Base-by-base conservation (phyloP, 1,284 basidiomycete genomes). In the Albatrellus sp. region DNA sequence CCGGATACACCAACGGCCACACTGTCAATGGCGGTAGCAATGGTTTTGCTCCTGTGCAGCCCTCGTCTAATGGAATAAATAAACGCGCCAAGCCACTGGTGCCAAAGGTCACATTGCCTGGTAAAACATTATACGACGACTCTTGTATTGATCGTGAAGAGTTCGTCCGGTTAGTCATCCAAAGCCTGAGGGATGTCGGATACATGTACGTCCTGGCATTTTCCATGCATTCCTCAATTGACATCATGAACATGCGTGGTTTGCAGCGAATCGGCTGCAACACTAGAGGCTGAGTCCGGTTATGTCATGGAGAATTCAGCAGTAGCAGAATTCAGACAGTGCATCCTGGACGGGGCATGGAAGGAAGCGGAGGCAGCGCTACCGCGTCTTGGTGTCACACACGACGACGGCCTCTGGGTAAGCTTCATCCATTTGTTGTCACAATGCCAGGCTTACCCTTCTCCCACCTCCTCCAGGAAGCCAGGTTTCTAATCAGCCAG, bases 281-380 rank as follows among this genome's bases (percentile, higher is more conserved):
- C 86, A 0, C 72, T 98, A 34, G 87, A 96, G 60, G 80, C 79
- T 8, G 94, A 98, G 64, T 97, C 94, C 1, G 94, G 94, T 3
- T 91, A 90, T 62, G 69, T 75, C 17, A 76, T 96, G 62, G 92
- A 98, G 57, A 73, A 80, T 11, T 67, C 74, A 4, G 73, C 84
- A 41, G 90, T 94, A 10, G 72, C 80, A 2, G 77, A 84, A 44
- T 94, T 98, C 55, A 75, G 91, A 50, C 71, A 76, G 34, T 83
- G 84, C 50, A 80, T 98, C 44, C 66, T 96, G 31, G 75, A 80
- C 20, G 94, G 89, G 1, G 69, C 78, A 37, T 98, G 96, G 96
- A 60, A 70, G 3, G 79, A 82, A 50, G 91, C 91, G 8, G 81
- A 90, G 55, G 69, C 67, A 14, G 69, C 86, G 1, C 66, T 98